Conservation (phyloP, 2,329 filamentous ascomycete genomes). For the Penicillium sp. region DNA sequence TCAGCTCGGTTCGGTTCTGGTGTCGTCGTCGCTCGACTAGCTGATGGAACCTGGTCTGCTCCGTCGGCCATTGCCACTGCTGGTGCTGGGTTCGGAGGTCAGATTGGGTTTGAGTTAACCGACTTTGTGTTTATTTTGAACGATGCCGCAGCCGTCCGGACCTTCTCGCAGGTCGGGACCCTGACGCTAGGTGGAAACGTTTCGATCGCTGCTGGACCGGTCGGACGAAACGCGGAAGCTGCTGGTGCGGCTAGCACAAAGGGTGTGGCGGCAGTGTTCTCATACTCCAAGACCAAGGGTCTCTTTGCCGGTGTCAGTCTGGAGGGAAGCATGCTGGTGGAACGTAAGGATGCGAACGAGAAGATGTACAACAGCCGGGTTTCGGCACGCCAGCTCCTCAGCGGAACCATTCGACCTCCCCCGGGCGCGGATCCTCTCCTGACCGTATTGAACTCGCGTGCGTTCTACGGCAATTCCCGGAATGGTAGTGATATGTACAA, state of each 20-base stretch:
- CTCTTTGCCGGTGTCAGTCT: slow-evolving; percentile 91
- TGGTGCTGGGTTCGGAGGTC: slow-evolving; percentile 44
- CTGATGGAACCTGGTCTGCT: slow-evolving; percentile 44
- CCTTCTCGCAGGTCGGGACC: slow-evolving; percentile 84
- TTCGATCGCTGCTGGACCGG: slow-evolving; percentile 83
- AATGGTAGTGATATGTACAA: slow-evolving; percentile 73
- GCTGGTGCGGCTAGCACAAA: slow-evolving; percentile 85
- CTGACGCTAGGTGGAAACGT: slow-evolving; percentile 93
- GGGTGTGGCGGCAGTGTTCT: slow-evolving; percentile 84
- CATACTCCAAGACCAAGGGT: slow-evolving; percentile 96
- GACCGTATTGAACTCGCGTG: slow-evolving; percentile 71
- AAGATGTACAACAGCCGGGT: slow-evolving; percentile 81
- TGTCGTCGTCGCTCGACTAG: slow-evolving; percentile 43
- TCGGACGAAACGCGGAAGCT: slow-evolving; percentile 90
- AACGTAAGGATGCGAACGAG: slow-evolving; percentile 92
- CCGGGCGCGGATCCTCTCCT: slow-evolving; percentile 76
- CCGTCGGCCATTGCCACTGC: slow-evolving; percentile 44
- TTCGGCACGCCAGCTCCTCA: slow-evolving; percentile 72
- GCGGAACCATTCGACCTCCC: slow-evolving; percentile 67
- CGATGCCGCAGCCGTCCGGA: slow-evolving; percentile 76
- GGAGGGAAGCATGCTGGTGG: slow-evolving; percentile 85
- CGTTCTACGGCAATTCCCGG: slow-evolving; percentile 61
- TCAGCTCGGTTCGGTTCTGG: slow-evolving; percentile 45
- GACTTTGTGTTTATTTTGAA: slow-evolving; percentile 96
- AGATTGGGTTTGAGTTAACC: slow-evolving; percentile 46